Conservation (phyloP, 2,329 filamentous ascomycete genomes). For the Aaosphaeria pasadenensis region DNA sequence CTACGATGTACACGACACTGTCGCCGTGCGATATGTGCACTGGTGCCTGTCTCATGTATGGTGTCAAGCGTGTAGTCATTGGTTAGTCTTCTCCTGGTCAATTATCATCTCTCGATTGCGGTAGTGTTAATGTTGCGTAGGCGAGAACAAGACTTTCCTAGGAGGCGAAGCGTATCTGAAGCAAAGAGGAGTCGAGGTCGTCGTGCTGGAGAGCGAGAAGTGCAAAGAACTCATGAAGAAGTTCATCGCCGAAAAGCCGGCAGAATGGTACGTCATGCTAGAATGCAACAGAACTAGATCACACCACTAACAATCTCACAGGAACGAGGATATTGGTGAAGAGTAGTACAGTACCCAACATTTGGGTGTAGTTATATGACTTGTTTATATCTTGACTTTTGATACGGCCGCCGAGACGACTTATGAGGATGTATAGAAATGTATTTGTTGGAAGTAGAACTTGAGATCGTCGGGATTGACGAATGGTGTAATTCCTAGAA, state of each 20-base stretch:
- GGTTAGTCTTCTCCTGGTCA: constrained; percentile 37
- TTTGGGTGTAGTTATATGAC: too few relatives aligned
- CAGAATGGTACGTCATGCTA: constrained; percentile 58
- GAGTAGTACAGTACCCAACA: constrained; percentile 6
- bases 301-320: constrained; percentile 1
- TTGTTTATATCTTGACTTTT: neutral
- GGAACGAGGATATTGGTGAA: constrained; percentile 36
- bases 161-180: constrained; percentile 70
- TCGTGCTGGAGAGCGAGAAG: constrained; percentile 65
- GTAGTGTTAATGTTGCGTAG: constrained; percentile 3
- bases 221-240: constrained; percentile 67
- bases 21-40: constrained; percentile 82
- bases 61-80: constrained; percentile 69
- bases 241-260: constrained; percentile 70
- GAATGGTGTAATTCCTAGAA: constrained; percentile 80
- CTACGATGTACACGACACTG: constrained; percentile 81
- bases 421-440: constrained; percentile 42
- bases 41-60: constrained; percentile 73
- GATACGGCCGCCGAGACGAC: neutral
- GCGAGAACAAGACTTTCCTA: constrained; percentile 71
- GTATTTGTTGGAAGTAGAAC: constrained; percentile 92
- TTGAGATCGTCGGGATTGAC: constrained; percentile 91
- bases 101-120: neutral
- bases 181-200: constrained; percentile 66
- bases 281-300: neutral